Evolutionary conservation across 1,284 basidiomycete genomes (phyloP), one percentile per base, ranked within the genome.

Genomic region (Pseudomicrostroma phylloplanum): DNA sequence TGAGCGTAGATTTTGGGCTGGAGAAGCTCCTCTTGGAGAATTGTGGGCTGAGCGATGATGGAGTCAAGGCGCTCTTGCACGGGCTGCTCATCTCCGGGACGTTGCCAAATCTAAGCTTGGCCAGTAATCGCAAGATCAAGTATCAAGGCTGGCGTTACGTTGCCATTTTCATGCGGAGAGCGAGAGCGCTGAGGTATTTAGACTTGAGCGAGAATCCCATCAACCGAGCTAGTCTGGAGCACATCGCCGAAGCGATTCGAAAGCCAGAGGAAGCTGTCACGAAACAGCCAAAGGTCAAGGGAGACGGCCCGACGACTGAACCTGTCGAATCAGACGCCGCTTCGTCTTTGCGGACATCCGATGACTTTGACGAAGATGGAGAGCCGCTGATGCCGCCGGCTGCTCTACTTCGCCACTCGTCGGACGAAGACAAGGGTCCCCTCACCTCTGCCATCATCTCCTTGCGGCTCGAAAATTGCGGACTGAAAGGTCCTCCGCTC

Each of bases 161-260:
- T 21, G 88, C 89, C 13, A 86, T 88, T 23, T 96, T 91, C 80
- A 79, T 92, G 25, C 81, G 84, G 21, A 87, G 89, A 81, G 87
- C 91, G 1, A 86, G 85, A 69, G 85, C 81, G 56, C 80, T 97
- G 12, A 87, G 85, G 64, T 94, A 92, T 73, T 80, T 97, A 40
- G 93, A 98, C 77, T 80, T 98, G 25, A 93, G 91, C 1, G 90
- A 91, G 66, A 96, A 90, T 67, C 80, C 82, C 1, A 81, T 97
- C 68, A 92, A 97, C 77, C 90, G 89, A 76, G 88, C 87, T 72
- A 84, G 88, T 0, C 25, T 70, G 58, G 92, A 96, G 65, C 89
- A 88, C 66, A 84, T 96, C 46, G 86, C 90, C 0, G 85, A 85
- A 41, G 87, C 89, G 15, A 63, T 81, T 55, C 57, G 68, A 0